Base-by-base conservation (phyloP, 805 yeast species). In the Kazachstania africana region DNA sequence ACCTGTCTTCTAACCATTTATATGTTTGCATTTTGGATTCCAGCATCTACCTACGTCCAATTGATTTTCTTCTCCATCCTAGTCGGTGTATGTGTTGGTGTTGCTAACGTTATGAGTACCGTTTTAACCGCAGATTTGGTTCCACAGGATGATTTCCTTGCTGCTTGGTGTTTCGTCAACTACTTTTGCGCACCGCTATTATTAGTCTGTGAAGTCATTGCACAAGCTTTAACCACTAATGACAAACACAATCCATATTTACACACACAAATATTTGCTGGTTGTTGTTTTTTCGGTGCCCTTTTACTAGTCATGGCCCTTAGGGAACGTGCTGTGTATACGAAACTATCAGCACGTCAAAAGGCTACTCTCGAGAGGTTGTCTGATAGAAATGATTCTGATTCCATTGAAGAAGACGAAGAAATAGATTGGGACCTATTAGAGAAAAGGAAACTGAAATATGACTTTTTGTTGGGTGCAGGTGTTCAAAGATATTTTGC, bases 261-360 rank as follows among this genome's bases (percentile, higher is more conserved):
- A 22, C 65, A 75, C 40, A 63, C 78, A 2, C 83, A 76, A 44
- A 60, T 75, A 1, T 75, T 73, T 47, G 66, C 73, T 4, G 83
- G 80, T 2, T 44, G 62, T 13, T 50, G 68, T 28, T 68, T 65
- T 39, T 45, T 66, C n/a, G 52, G 51, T 8, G 67, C 68, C 0
- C 44, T 66, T 8, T 5, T 70, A 3, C 35, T 71, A 17, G 51
- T 68, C 33, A 36, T 70, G 2, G 54, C 70, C 1, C 55, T 72
- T 14, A 59, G 85, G 39, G 77, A 72, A 39, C 60, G 63, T 59
- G 57, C 68, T 34, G 68, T 76, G 2, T 42, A 61, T 27, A 50
- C 66, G 28, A 59, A 59, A 45, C 37, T 72, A 10, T 34, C 35
- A 6, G 33, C 31, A 15, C 32, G 40, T 21, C 27, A 26, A 19